Evolutionary conservation across 1,284 basidiomycete species (phyloP), one percentile per base, ranked within the genome.

Genomic region (Agroathelia rolfsii): DNA sequence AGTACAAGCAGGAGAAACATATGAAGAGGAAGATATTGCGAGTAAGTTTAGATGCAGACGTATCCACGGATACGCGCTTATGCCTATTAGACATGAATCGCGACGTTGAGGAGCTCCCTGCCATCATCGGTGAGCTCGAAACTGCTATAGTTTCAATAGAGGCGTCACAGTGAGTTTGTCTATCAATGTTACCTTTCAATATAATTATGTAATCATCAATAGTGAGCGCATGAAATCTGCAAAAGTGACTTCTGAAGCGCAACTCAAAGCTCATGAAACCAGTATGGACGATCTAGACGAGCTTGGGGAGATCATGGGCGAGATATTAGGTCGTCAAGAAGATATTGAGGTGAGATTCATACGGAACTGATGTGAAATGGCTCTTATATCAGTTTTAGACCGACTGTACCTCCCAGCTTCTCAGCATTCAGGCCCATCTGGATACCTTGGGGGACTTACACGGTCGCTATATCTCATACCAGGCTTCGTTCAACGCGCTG

Each of bases 291-390:
- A 78, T 43, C 60, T 87, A 10, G 80, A 85, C 28, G 74, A 79
- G 43, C 62, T 87, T 3, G 81, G 76, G 2, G 72, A 77, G 13
- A 80, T 84, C 32, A 83, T 87, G 75, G 58, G 62, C 0, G 75
- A 79, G 32, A 84, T 86, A 77, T 53, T 86, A 4, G 62, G 66
- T 24, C 67, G 64, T 12, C 81, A 85, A 49, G 66, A 76, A 36
- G 52, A 55, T 9, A 66, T 81, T 7, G 76, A 85, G 64, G 80
- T 79, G 26, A 8, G 49, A 37, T 36, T 20, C 24, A 2, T 25
- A 13, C n/a, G 14, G 24, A 24, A 24, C 20, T 26, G 9, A 19
- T 38, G 13, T 28, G 24, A 8, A 23, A 7, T 8, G 23, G 26
- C 21, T 32, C n/a, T 26, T 8, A 34, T 14, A 12, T 30, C 19